These are phyloP conservation scores for Colletotrichum caudatum DNA, from an alignment of 2,329 filamentous ascomycete genomes.

Conservation along the genomic window DNA sequence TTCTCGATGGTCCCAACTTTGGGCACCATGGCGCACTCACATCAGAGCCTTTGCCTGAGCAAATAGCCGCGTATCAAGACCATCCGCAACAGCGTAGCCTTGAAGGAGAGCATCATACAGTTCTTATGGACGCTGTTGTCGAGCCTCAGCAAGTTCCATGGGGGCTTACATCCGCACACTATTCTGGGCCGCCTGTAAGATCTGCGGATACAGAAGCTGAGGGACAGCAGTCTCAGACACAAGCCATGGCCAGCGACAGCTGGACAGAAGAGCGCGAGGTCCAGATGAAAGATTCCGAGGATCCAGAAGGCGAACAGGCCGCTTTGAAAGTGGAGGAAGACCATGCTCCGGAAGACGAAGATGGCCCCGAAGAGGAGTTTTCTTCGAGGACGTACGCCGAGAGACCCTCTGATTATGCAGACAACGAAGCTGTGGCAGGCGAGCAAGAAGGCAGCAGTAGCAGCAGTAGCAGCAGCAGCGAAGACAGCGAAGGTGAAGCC, in stretches of 20 bases:
- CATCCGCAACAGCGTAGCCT: constrained; percentile 18
- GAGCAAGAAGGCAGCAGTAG: constrained; percentile 12
- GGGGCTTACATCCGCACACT: constrained; percentile 34
- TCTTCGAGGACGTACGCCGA: constrained; percentile 24
- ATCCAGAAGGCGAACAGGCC: constrained; percentile 19
- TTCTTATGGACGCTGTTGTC: constrained; percentile 29
- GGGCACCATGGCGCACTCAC: constrained; percentile 1
- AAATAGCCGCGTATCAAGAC: constrained; percentile 9
- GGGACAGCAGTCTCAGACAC: background rate
- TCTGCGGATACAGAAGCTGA: background rate
- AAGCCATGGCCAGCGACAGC: constrained; percentile 11
- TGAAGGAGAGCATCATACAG: constrained; percentile 16
- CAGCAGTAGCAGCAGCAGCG: constrained; percentile 22
- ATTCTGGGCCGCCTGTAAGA: background rate
- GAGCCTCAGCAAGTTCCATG: constrained; percentile 39
- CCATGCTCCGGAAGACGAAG: constrained; percentile 22
- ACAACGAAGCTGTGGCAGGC: constrained; percentile 5
- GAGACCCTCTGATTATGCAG: constrained; percentile 19
- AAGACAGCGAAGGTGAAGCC: constrained; percentile 33
- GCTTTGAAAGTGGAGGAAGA: constrained; percentile 30
- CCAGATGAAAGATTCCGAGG: background rate
- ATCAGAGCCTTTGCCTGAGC: constrained; percentile 15
- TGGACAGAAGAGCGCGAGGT: constrained; percentile 21
- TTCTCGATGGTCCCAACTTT: constrained; percentile 31
- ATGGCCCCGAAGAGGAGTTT: constrained; percentile 22